Conservation (phyloP, 2,329 filamentous ascomycete genomes). For the Colletotrichum brevisporum region DNA sequence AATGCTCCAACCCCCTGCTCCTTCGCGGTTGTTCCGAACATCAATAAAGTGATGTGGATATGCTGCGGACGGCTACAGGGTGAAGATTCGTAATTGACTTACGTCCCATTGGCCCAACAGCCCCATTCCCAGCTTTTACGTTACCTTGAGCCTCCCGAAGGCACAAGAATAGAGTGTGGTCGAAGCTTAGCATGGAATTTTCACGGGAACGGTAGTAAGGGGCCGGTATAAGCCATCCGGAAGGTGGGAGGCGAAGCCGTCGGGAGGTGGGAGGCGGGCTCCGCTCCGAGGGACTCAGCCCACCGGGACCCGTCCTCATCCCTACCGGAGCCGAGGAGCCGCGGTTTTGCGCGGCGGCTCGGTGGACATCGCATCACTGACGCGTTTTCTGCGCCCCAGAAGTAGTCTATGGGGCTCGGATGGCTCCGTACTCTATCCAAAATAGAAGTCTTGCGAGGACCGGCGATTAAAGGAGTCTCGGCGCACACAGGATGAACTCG, state of each 20-base stretch:
- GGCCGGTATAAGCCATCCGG: constrained; percentile 17
- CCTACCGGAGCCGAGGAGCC: constrained; percentile 12
- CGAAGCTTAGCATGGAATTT: constrained; percentile 4
- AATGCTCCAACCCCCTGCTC: background rate
- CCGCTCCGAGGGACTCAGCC: constrained; percentile 19
- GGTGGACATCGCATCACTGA: constrained; percentile 8
- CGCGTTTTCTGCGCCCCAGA: background rate
- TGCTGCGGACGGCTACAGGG: constrained; percentile 7
- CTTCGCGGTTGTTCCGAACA: constrained; percentile 7
- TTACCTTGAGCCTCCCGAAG: background rate
- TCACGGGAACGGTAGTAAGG: constrained; percentile 5
- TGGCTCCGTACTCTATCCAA: background rate
- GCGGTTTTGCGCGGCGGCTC: background rate
- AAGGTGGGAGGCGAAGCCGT: constrained; percentile 13
- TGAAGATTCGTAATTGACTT: constrained; percentile 20
- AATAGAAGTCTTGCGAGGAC: background rate
- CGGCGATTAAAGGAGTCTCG: too few species aligned
- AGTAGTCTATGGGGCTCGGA: background rate
- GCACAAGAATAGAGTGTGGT: constrained; percentile 18
- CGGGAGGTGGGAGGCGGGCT: too few species aligned
- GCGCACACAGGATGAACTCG: too few species aligned
- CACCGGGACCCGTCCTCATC: constrained; percentile 1
- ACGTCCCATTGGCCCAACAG: constrained; percentile 4
- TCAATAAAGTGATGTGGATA: constrained; percentile 2
- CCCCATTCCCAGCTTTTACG: background rate